These are phyloP conservation scores for Perkinsus marinus DNA, from an alignment of 169 alveolate species.

Conservation along the genomic window DNA sequence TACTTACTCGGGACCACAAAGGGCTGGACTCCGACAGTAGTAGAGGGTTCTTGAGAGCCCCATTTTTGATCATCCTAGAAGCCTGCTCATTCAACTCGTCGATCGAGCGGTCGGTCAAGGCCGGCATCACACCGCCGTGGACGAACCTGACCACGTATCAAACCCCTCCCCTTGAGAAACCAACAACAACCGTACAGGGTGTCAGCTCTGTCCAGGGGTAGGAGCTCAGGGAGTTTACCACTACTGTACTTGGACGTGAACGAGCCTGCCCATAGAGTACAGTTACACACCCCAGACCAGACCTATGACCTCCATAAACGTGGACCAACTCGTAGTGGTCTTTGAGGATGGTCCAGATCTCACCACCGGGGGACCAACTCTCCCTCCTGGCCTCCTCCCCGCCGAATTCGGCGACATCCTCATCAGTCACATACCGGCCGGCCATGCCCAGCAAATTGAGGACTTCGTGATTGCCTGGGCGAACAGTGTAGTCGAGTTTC, in stretches of 20 bases:
- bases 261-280: neutral
- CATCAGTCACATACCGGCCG: neutral
- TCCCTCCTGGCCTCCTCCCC: neutral
- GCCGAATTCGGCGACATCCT: neutral
- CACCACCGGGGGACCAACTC: neutral
- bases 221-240: neutral
- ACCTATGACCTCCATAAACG: neutral
- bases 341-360: neutral
- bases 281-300: neutral
- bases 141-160: neutral
- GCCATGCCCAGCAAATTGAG: neutral
- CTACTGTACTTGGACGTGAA: neutral
- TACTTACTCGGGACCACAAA: neutral
- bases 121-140: neutral
- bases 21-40: neutral
- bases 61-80: neutral
- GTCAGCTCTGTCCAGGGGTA: neutral
- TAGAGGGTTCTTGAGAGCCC: neutral
- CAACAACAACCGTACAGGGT: neutral
- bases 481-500: neutral
- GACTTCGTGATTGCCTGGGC: neutral
- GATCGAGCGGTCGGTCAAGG: neutral
- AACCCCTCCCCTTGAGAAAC: no score
- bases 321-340: neutral
- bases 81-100: neutral